Base-by-base conservation (phyloP, 192 early-diverging fungal species). In the Spizellomyces sp. region DNA sequence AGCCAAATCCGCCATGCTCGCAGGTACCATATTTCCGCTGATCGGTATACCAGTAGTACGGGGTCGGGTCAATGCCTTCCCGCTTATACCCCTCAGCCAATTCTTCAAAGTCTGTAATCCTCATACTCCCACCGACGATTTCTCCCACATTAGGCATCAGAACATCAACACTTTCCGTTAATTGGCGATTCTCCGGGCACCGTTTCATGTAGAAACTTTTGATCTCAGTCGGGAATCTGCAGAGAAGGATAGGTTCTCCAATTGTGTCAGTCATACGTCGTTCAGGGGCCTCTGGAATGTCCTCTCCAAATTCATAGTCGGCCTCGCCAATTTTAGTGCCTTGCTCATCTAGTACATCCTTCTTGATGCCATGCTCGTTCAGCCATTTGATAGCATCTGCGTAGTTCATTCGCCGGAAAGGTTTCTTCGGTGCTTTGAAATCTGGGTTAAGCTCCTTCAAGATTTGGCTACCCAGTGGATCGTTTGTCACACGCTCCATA, bases 181-280 rank as follows among this genome's bases (percentile, higher is more conserved):
- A 86, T 14, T 89, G 79, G 9, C 71, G 76, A 74, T 99, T 93
- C 9, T 94, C 90, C 60, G 83, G 79, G 75, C 90, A 93, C 45
- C 90, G 81, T 81, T 97, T 96, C 98, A 99, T 99, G 84, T 99
- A 99, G 89, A 99, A 99, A 6, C 90, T 84, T 90, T 99, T 99
- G 82, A 98, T 96, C 58, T 96, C 92, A 41, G 86, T 91, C n/a
- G 98, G 98, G 90, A 99, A 99, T 55, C 90, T 89, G 78, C 90
- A 93, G 55, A 99, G 83, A 73, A 99, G 85, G 67, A 99, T 98
- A 43, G 98, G 98, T 71, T 91, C 88, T 78, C 85, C 85, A 75
- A 99, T 98, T 58, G 94, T 87, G 81, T 99, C 96, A n/a, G 96
- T 99, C 98, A 99, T 99, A 69, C 83, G 78, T 69, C 98, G 93